These are phyloP conservation scores for Apophysomyces variabilis DNA, from an alignment of 371 early-diverging fungal species.

Conservation along the genomic window DNA sequence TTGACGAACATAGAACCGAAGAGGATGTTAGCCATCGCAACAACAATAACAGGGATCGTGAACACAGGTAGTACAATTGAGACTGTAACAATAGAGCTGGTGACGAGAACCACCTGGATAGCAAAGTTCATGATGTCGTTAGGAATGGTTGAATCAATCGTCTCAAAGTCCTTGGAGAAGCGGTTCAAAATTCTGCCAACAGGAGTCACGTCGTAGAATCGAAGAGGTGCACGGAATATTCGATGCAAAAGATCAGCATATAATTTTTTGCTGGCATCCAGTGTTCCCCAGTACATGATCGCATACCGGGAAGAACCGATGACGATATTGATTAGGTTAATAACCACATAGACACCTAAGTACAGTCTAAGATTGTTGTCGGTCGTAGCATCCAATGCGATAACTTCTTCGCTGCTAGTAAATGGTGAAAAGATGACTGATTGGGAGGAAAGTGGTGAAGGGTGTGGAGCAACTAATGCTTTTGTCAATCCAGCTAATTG, in stretches of 20 bases:
- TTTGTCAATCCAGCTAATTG: no score
- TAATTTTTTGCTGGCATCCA: slow-evolving; percentile 19
- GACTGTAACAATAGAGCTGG: slow-evolving; percentile 41
- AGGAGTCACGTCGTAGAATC: slow-evolving; percentile 46
- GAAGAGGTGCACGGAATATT: slow-evolving; percentile 11
- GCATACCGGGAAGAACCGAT: slow-evolving; percentile 26
- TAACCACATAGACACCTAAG: slow-evolving; percentile 37
- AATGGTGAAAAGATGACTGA: not conserved
- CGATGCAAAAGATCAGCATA: slow-evolving; percentile 1
- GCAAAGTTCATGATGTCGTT: slow-evolving; percentile 14
- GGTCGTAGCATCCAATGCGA: not conserved
- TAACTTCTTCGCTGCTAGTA: not conserved
- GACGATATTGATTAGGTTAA: slow-evolving; percentile 30
- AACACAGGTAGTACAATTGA: slow-evolving; percentile 67
- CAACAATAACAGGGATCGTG: slow-evolving; percentile 36
- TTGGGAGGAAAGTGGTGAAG: no score
- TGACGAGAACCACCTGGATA: not conserved
- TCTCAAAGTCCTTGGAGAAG: slow-evolving; percentile 35
- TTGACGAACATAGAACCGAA: slow-evolving; percentile 62
- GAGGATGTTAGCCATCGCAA: slow-evolving; percentile 46
- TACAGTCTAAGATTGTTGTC: slow-evolving; percentile 30
- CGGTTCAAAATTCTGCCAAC: slow-evolving; percentile 59
- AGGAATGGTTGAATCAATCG: slow-evolving; percentile 42
- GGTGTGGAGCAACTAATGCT: no score
- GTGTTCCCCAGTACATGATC: slow-evolving; percentile 43